Evolutionary conservation across 257 asterid genomes (phyloP), one percentile per base, ranked within the genome.

Genomic region (Solanum tarijense): DNA sequence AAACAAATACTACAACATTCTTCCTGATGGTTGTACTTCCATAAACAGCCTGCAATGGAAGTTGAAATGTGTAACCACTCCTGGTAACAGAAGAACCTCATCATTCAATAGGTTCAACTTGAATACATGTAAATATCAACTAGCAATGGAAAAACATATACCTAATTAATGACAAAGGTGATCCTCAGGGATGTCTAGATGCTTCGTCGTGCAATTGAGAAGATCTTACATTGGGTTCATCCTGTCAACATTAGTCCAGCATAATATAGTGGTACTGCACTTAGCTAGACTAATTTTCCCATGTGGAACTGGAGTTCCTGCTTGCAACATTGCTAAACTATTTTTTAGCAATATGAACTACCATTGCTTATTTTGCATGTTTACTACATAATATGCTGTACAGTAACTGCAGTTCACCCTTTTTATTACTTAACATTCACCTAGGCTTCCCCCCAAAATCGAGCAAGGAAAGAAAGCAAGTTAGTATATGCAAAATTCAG

Each of bases 161-260:
- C 89, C 89, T 87, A 58, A 68, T 85, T n/a, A 66, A 85, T 46
- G 86, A 89, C 88, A 60, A 90, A 87, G 32, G 83, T 34, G 43
- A 58, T 87, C 88, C 85, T 97, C 94, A 97, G 32, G 95, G 88
- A 91, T 97, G 98, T 86, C 98, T 92, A 38, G 94, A 87, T 41
- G 96, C 92, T 75, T 96, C 97, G 34, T 96, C 98, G n/a, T 95
- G 98, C 95, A 97, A 88, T 88, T 95, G 98, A 41, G 96, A 88
- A 85, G 98, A 90, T 91, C 98, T 94, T 91, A 95, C 94, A 55
- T 86, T 93, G 31, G 96, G 91, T 86, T 97, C 99, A 12, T 97
- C 99, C 98, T 97, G 94, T 88, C 74, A 93, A 78, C 65, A 83
- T 86, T 35, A 83, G 84, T 81, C 41, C 85, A 46, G 18, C 68